These are phyloP conservation scores for Akanthomyces dipterigenus DNA, from an alignment of 2,329 filamentous ascomycete species.

Conservation along the genomic window DNA sequence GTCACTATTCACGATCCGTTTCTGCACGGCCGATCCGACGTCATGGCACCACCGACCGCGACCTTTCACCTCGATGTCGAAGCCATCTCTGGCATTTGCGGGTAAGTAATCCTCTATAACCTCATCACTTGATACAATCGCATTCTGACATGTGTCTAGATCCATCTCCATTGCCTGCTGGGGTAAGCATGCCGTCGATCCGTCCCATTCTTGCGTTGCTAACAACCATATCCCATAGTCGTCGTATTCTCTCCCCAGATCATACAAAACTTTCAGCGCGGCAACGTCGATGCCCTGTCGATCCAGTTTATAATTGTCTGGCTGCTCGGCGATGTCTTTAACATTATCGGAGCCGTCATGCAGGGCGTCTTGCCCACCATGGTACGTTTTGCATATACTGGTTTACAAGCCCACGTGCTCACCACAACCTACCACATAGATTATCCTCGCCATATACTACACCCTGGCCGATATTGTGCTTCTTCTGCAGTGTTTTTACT, in stretches of 20 bases:
- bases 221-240: conserved; percentile 39
- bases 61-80: conserved; percentile 74
- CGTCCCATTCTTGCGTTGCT: not conserved
- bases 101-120: conserved; percentile 57
- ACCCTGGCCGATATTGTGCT: conserved; percentile 87
- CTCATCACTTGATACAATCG: not conserved
- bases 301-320: conserved; percentile 90
- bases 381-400: conserved; percentile 37
- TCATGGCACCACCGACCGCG: conserved; percentile 48
- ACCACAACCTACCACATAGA: conserved; percentile 32
- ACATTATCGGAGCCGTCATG: conserved; percentile 84
- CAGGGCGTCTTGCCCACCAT: conserved; percentile 93
- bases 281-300: conserved; percentile 80
- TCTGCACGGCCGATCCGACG: conserved; percentile 5
- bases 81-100: conserved; percentile 87
- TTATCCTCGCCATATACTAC: conserved; percentile 90
- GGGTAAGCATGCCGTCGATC: conserved; percentile 33
- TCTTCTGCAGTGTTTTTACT: conserved; percentile 88
- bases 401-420: not conserved
- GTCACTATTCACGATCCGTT: not conserved
- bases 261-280: conserved; percentile 82
- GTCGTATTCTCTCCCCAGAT: conserved; percentile 98
- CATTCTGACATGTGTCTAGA: conserved; percentile 35
- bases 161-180: conserved; percentile 96
- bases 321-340: conserved; percentile 92